Evolutionary conservation across 202 grass and related monocot species (phyloP).

Genomic region (Carex sylvatica): DNA sequence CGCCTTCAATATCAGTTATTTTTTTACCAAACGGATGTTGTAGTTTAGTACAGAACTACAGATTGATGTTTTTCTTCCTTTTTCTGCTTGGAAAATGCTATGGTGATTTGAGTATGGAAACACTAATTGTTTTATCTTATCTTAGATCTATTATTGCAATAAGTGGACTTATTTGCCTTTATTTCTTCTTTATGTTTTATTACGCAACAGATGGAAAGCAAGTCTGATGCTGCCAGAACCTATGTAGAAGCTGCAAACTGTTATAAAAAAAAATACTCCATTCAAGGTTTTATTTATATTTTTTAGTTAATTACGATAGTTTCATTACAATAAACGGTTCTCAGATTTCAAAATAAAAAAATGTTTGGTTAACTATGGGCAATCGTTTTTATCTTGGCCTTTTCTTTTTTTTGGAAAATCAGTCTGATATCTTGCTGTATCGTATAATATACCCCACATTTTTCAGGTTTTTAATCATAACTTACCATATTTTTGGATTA

Average conservation of each 20-base stretch:
- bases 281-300: conserved; percentile 40
- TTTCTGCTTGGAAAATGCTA: too few species aligned
- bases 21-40: too few species aligned
- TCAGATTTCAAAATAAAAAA: background rate
- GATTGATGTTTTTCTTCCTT: too few species aligned
- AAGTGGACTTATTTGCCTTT: conserved; percentile 16
- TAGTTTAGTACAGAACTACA: too few species aligned
- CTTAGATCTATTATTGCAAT: background rate
- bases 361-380: background rate
- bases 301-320: background rate
- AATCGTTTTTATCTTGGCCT: background rate
- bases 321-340: background rate
- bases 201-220: conserved; percentile 59
- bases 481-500: background rate
- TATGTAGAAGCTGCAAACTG: conserved; percentile 88
- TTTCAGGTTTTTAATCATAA: too few species aligned
- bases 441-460: too few species aligned
- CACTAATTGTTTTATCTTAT: background rate
- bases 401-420: too few species aligned
- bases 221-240: conserved; percentile 81
- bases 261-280: conserved; percentile 90
- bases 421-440: too few species aligned
- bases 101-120: too few species aligned
- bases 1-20: too few species aligned
- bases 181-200: conserved; percentile 15